Percentiles rank a stretch among this genome's conserved stretches.
These are phyloP conservation scores for Abelmoschus esculentus DNA, from an alignment of 345 rosid genomes.

Conservation along the genomic window DNA sequence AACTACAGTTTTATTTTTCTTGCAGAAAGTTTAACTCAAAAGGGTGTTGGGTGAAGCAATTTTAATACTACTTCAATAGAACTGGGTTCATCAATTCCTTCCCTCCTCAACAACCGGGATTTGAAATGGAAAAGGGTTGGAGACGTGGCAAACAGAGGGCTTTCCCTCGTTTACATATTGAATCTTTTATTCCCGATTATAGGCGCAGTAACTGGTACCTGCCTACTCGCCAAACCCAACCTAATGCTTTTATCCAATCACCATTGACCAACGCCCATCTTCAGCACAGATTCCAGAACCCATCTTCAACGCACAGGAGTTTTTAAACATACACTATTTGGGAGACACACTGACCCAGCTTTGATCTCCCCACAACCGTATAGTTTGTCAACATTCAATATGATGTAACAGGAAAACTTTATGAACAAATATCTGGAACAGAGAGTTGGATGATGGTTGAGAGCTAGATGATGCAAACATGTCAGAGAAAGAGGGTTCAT, in stretches of 20 bases:
- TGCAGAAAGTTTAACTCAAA: too few species aligned
- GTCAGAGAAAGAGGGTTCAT: too few species aligned
- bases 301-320: too few species aligned
- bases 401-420: neutral
- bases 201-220: neutral
- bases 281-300: too few species aligned
- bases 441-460: neutral
- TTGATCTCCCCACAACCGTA: neutral
- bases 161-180: too few species aligned
- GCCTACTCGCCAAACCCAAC: neutral
- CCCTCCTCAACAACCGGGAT: too few species aligned
- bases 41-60: too few species aligned
- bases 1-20: neutral
- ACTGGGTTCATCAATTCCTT: conserved; percentile 5
- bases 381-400: neutral
- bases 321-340: neutral
- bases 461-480: neutral
- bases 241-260: neutral
- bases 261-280: neutral
- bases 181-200: too few species aligned
- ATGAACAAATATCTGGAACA: neutral
- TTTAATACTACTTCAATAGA: conserved; percentile 12
- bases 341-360: neutral
- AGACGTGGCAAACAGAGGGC: too few species aligned
- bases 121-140: too few species aligned